phyloP scores from a whole-genome alignment of 148 eudicot genomes.

The Heliosperma pusillum region DNA sequence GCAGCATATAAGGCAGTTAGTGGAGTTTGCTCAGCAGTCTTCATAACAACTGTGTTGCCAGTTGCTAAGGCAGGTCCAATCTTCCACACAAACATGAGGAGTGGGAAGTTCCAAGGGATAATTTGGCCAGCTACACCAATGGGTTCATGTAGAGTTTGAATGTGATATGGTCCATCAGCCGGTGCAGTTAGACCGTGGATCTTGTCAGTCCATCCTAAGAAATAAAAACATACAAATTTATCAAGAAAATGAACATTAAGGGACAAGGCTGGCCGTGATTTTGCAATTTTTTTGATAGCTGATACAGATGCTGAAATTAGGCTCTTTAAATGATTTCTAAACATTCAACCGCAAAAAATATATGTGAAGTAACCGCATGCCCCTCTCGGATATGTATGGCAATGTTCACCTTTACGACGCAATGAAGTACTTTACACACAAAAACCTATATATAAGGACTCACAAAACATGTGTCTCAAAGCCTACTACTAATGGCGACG shows the following conservation, averaged over 20 bases:
- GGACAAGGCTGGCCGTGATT: background rate
- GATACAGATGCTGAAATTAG: background rate
- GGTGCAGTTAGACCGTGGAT: constrained; percentile 64
- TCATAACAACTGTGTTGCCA: constrained; percentile 50
- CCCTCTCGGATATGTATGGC: background rate
- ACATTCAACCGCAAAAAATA: background rate
- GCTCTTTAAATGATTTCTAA: background rate
- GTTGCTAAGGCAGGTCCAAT: constrained; percentile 65
- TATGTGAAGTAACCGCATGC: background rate
- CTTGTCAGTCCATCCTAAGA: constrained; percentile 63
- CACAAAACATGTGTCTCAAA: too few species aligned
- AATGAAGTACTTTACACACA: background rate
- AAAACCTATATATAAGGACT: background rate
- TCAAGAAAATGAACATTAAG: background rate
- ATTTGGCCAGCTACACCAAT: constrained; percentile 64
- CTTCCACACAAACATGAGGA: constrained; percentile 66
- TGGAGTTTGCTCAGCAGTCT: constrained; percentile 63
- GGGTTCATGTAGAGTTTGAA: constrained; percentile 55
- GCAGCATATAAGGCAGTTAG: constrained; percentile 51
- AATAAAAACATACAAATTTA: background rate
- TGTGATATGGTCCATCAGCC: constrained; percentile 52
- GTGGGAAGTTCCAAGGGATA: constrained; percentile 71
- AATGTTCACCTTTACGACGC: background rate
- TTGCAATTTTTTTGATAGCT: background rate
- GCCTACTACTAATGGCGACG: too few species aligned